These are phyloP conservation scores for Bondarzewia mesenterica DNA, from an alignment of 1,284 basidiomycete species.

Conservation along the genomic window DNA sequence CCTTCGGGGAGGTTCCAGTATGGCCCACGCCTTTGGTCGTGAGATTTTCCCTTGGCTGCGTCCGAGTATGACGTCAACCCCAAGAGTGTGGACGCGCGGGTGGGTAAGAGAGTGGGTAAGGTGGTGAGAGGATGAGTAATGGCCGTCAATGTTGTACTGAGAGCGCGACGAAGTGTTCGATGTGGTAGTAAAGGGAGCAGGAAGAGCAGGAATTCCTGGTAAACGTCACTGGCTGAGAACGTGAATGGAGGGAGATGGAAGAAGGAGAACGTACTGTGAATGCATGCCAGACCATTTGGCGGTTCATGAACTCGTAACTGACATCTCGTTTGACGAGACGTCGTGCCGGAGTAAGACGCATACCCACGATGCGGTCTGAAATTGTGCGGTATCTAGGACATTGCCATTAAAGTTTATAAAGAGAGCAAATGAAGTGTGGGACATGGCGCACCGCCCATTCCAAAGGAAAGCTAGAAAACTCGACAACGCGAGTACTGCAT, in stretches of 20 bases:
- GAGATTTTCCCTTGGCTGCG: slow-evolving; percentile 19
- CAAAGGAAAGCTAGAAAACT: slow-evolving; percentile 84
- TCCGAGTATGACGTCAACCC: slow-evolving; percentile 3
- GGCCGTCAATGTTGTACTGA: slow-evolving; percentile 30
- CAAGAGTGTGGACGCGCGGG: slow-evolving; percentile 5
- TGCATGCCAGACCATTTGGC: slow-evolving; percentile 98
- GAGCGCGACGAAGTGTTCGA: slow-evolving; percentile 46
- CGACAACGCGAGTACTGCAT: slow-evolving; percentile 52
- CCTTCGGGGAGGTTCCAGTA: slow-evolving; percentile 56
- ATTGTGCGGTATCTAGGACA: slow-evolving; percentile 73
- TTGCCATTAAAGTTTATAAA: slow-evolving; percentile 3
- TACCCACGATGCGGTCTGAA: slow-evolving; percentile 72
- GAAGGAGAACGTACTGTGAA: slow-evolving; percentile 70
- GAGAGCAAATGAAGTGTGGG: not conserved
- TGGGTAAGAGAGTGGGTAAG: slow-evolving; percentile 30
- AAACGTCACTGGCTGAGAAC: slow-evolving; percentile 2
- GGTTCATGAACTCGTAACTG: slow-evolving; percentile 98
- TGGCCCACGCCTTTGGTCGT: slow-evolving; percentile 32
- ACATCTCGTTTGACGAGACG: slow-evolving; percentile 75
- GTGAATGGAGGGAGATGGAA: not conserved
- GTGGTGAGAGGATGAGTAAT: slow-evolving; percentile 23
- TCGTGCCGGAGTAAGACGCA: slow-evolving; percentile 73
- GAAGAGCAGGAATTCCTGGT: slow-evolving; percentile 92
- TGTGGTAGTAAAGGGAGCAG: slow-evolving; percentile 79
- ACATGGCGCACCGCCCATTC: slow-evolving; percentile 72